Base-by-base conservation (phyloP, 1,284 basidiomycete genomes). In the Mrakiaceae sp. region DNA sequence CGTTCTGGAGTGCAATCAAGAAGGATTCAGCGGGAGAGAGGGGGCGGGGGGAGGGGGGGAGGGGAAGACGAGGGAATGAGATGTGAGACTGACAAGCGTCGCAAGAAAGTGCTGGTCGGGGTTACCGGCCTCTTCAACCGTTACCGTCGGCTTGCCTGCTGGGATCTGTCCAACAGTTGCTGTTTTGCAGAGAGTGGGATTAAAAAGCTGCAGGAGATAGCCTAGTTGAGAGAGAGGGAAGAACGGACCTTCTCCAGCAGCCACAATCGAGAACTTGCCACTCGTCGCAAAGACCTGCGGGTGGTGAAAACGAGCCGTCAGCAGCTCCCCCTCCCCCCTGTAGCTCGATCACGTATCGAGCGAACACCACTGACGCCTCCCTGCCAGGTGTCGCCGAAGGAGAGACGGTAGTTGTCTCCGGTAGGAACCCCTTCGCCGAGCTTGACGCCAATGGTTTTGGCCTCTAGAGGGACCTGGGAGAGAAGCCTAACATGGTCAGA, bases 301-400 rank as follows among this genome's bases (percentile, higher is more conserved):
- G 27, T 27, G 27, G 27, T 27, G 27, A 27, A 27, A 27, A 27
- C 27, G 27, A 27, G 27, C 27, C 27, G 27, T 27, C 27, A 27
- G 27, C 27, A 27, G 27, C 27, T 27, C 27, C 27, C 27, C 27
- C 27, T 27, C 27, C 27, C 27, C 27, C 27, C 27, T 27, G 27
- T 27, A 27, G 27, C 27, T 27, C 27, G 27, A 27, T 27, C 27
- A 27, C 27, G 27, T 27, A 27, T 27, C 27, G 27, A 27, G 27
- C 27, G 27, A 27, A 27, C 27, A 27, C 27, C 27, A 27, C 27
- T 27, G 27, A 59, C 58, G 12, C 58, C 58, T 39, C 58, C 58
- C 40, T 59, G 58, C 58, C 58, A 59, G 48, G 58, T 59, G 48
- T 59, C 58, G 16, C 39, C 44, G 40, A 59, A 59, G 5, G 58